A percentile compares a stretch with the other conserved stretches of the same genome.
phyloP scores from a whole-genome alignment of 106 monocot species.

The Agapanthus africanus region DNA sequence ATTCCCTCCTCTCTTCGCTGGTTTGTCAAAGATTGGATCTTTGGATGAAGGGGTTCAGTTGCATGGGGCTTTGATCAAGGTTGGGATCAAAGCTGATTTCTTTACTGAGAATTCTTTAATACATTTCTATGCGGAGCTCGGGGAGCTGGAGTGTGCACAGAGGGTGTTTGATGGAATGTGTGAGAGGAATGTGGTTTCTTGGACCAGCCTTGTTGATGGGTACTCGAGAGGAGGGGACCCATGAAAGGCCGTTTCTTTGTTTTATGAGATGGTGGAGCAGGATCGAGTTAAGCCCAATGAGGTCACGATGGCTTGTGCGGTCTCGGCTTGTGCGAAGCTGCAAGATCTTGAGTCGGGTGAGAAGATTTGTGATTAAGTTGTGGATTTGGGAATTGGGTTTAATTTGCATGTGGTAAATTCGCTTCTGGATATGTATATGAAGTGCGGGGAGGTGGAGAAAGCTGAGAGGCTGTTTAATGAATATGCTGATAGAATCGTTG shows the following conservation, averaged over 20 bases:
- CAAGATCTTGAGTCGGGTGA: constrained; percentile 20
- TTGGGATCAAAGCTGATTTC: constrained; percentile 10
- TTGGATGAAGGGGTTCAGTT: constrained; percentile 16
- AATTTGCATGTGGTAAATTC: constrained; percentile 22
- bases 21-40: constrained; percentile 9
- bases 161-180: constrained; percentile 34
- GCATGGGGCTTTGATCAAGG: constrained; percentile 18
- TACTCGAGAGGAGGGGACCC: constrained; percentile 19
- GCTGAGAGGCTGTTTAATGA: constrained; percentile 19
- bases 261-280: constrained; percentile 19
- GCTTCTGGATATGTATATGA: constrained; percentile 39
- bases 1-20: constrained; percentile 22
- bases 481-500: constrained; percentile 16
- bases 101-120: constrained; percentile 21
- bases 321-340: constrained; percentile 32
- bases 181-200: constrained; percentile 42
- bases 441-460: constrained; percentile 19
- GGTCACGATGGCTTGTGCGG: constrained; percentile 30
- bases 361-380: constrained; percentile 18
- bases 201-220: constrained; percentile 41
- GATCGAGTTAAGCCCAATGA: constrained; percentile 12
- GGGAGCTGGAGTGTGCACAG: constrained; percentile 18
- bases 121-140: constrained; percentile 15
- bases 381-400: constrained; percentile 18
- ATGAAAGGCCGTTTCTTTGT: constrained; percentile 20